These are phyloP conservation scores for Cryptococcus sp. DNA, from an alignment of 1,284 basidiomycete species.

Conservation along the genomic window DNA sequence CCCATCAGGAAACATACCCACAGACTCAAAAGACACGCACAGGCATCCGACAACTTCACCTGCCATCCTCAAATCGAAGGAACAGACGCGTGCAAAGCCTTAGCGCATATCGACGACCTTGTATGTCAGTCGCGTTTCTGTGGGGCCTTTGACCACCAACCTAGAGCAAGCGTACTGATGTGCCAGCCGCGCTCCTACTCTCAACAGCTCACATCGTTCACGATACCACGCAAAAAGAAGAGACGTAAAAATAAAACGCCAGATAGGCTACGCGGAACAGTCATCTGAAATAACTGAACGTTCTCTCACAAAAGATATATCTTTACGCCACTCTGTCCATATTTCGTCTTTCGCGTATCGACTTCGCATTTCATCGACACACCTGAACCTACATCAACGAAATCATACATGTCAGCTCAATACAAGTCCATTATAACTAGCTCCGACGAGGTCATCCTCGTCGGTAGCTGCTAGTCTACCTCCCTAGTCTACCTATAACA, in stretches of 20 bases:
- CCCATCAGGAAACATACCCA: too few relatives aligned
- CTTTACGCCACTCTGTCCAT: not conserved
- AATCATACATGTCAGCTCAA: slow-evolving; percentile 3
- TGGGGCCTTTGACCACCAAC: too few relatives aligned
- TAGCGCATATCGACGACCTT: too few relatives aligned
- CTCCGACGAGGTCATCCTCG: slow-evolving; percentile 10
- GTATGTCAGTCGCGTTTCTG: too few relatives aligned
- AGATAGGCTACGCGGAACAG: too few relatives aligned
- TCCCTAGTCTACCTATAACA: not conserved
- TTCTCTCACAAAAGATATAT: not conserved
- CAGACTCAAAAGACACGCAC: too few relatives aligned
- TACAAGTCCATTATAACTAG: slow-evolving; percentile 1
- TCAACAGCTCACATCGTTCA: not conserved
- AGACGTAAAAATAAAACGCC: not conserved
- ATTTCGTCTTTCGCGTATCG: not conserved
- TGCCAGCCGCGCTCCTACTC: too few relatives aligned
- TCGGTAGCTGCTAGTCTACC: slow-evolving; percentile 6
- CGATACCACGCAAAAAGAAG: not conserved
- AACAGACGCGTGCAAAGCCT: too few relatives aligned
- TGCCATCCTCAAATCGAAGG: too few relatives aligned
- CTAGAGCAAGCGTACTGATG: too few relatives aligned
- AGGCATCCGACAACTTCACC: too few relatives aligned
- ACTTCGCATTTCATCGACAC: not conserved
- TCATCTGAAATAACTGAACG: too few relatives aligned
- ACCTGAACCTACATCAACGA: not conserved